Percentiles rank a stretch among this genome's conserved stretches.
Evolutionary conservation across 305 asterid species (phyloP).

Genomic region (Salvia sclarea): DNA sequence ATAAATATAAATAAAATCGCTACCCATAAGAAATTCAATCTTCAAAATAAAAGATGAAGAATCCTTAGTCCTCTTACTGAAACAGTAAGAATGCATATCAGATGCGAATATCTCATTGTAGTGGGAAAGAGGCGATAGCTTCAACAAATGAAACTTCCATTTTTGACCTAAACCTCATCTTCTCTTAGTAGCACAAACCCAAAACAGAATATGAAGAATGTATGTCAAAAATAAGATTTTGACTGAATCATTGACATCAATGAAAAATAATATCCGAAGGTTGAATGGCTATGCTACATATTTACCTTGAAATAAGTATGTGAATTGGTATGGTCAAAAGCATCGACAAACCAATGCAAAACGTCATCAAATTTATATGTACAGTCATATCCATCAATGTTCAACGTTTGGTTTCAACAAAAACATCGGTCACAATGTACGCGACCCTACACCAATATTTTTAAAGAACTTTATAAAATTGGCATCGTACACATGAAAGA

Average conservation of each 20-base stretch:
- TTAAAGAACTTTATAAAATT: neutral
- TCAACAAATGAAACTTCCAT: no score
- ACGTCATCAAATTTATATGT: neutral
- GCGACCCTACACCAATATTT: neutral
- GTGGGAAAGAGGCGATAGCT: no score
- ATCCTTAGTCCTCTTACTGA: no score
- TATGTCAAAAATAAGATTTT: no score
- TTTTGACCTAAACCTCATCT: neutral
- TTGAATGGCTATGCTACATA: neutral
- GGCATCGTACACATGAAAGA: neutral
- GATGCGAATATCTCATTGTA: no score
- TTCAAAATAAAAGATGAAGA: no score
- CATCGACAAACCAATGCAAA: neutral
- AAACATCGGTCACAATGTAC: neutral
- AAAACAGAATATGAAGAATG: neutral
- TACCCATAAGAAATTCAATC: no score
- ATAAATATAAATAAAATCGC: no score
- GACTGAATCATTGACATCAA: no score
- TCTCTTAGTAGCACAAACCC: neutral
- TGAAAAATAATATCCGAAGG: no score
- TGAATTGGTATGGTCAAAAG: neutral
- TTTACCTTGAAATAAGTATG: neutral
- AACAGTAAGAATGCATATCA: no score
- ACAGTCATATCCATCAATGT: neutral
- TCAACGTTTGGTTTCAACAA: neutral